A percentile compares a stretch with the other conserved stretches of the same genome.
Evolutionary conservation across 768 basidiomycete genomes (phyloP).

Genomic region (Rhodosporidiobolus odoratus): DNA sequence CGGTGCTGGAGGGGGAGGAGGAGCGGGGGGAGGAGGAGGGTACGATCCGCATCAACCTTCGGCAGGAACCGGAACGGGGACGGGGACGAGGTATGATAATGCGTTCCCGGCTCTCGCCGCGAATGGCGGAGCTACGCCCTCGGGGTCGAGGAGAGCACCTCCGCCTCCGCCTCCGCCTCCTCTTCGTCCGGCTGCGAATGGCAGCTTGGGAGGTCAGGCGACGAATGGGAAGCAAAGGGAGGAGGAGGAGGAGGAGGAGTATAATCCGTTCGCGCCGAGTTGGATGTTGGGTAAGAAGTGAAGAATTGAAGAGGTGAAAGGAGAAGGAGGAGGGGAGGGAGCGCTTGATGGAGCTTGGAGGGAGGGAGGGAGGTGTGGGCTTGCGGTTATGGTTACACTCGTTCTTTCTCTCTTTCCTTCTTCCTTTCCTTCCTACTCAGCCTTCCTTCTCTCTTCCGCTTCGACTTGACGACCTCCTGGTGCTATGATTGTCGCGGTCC

Average conservation of each 20-base stretch:
- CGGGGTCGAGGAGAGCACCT: background rate
- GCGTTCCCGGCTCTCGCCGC: background rate
- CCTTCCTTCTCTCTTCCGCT: too few species aligned
- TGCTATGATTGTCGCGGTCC: too few species aligned
- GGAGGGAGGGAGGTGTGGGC: too few species aligned
- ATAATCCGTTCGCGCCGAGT: slow-evolving; percentile 3
- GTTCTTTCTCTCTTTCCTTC: background rate
- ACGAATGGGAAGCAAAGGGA: background rate
- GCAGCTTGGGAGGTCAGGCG: background rate
- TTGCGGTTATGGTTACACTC: background rate
- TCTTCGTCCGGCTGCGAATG: too few species aligned
- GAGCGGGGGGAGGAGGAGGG: too few species aligned
- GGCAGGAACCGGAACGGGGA: too few species aligned
- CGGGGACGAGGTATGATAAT: too few species aligned
- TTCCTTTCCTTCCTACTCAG: background rate
- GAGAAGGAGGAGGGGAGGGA: background rate
- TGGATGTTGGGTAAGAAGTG: background rate
- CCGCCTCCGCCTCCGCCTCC: slow-evolving; percentile 1
- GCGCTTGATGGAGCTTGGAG: background rate
- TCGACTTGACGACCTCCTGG: too few species aligned
- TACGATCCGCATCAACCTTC: too few species aligned
- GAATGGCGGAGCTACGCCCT: background rate
- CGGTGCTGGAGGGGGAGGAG: background rate
- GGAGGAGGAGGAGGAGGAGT: background rate
- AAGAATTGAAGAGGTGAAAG: background rate